A percentile compares a stretch with the other conserved stretches of the same genome.
phyloP scores from a whole-genome alignment of 2,329 filamentous ascomycete genomes.

The Tympanopsis confertula region DNA sequence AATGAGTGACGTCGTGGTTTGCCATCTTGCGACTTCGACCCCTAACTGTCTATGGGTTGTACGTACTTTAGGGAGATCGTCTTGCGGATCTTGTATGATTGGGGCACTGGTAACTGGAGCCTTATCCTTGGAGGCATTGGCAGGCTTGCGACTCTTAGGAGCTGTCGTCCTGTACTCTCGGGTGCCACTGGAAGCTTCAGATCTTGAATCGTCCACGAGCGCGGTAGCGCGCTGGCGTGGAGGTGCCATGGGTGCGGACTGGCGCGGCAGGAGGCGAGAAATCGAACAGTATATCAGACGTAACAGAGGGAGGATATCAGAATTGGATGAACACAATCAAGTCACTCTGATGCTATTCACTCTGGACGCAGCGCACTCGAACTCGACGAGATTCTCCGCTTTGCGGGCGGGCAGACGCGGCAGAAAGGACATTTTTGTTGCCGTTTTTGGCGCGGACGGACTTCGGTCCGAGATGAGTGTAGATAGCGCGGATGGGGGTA shows the following conservation, averaged over 20 bases:
- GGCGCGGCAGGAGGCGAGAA: background rate
- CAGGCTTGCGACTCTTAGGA: slow-evolving; percentile 17
- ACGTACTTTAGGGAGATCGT: slow-evolving; percentile 9
- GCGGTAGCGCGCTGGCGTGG: slow-evolving; percentile 24
- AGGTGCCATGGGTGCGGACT: slow-evolving; percentile 23
- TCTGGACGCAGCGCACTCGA: background rate
- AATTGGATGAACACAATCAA: background rate
- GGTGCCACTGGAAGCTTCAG: slow-evolving; percentile 30
- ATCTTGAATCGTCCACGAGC: slow-evolving; percentile 28
- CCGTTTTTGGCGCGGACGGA: too few species aligned
- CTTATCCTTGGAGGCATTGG: background rate
- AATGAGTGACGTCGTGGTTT: too few species aligned
- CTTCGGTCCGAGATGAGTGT: too few species aligned
- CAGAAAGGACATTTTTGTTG: too few species aligned
- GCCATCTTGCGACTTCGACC: too few species aligned
- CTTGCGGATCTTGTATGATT: slow-evolving; percentile 4
- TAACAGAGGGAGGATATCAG: background rate
- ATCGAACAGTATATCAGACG: background rate
- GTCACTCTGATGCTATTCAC: too few species aligned
- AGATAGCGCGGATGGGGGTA: too few species aligned
- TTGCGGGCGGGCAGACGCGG: background rate
- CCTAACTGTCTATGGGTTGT: too few species aligned
- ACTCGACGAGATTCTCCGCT: background rate
- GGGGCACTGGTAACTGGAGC: slow-evolving; percentile 1
- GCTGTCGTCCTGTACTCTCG: slow-evolving; percentile 18